phyloP scores from a whole-genome alignment of 441 rosid species.

The Melianthus villosus region DNA sequence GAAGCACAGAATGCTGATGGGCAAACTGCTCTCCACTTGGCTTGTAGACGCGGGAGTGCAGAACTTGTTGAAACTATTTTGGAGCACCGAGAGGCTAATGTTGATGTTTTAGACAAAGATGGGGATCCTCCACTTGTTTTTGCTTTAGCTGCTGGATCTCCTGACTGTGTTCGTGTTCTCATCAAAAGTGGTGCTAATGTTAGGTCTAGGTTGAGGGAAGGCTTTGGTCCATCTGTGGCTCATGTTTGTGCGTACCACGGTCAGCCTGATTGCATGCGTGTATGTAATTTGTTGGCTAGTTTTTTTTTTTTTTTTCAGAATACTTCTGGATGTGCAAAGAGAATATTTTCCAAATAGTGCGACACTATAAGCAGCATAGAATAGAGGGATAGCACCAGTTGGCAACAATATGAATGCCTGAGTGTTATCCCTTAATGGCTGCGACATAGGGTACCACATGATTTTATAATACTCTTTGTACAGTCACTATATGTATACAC shows the following conservation, averaged over 20 bases:
- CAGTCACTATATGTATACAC: not conserved
- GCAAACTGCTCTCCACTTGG: constrained; percentile 92
- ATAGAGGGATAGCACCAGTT: too few relatives aligned
- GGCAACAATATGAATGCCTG: too few relatives aligned
- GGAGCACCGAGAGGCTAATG: constrained; percentile 53
- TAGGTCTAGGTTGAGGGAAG: constrained; percentile 77
- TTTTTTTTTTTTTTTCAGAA: not conserved
- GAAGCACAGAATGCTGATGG: constrained; percentile 89
- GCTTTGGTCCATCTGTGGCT: constrained; percentile 89
- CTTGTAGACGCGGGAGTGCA: constrained; percentile 91
- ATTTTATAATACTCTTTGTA: too few relatives aligned
- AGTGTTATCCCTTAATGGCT: too few relatives aligned
- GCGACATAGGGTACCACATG: too few relatives aligned
- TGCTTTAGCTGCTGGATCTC: constrained; percentile 97
- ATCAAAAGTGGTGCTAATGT: constrained; percentile 70
- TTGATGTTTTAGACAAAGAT: constrained; percentile 82
- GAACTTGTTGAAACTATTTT: constrained; percentile 74
- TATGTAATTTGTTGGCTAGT: constrained; percentile 27
- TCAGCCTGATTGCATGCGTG: constrained; percentile 98
- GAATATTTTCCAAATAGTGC: too few relatives aligned
- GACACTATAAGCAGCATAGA: too few relatives aligned
- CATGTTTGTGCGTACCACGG: constrained; percentile 99
- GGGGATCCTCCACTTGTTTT: constrained; percentile 98
- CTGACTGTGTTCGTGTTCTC: constrained; percentile 84
- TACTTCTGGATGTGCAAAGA: too few relatives aligned